These are phyloP conservation scores for Symbiodinium natans DNA, from an alignment of 73 alveolate genomes.

Conservation along the genomic window DNA sequence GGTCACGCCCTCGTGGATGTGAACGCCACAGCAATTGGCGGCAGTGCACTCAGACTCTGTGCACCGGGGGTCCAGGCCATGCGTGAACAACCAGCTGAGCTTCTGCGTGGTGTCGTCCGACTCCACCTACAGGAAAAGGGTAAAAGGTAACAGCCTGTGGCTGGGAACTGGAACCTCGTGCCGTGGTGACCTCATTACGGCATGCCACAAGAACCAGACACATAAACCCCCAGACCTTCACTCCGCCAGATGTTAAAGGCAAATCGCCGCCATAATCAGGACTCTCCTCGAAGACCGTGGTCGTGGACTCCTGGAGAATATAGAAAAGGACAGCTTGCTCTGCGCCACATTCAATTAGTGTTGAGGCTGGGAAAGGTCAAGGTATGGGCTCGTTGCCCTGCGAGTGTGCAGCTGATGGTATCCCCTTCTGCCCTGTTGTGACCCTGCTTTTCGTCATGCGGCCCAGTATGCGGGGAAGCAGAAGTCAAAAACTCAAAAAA, in stretches of 20 bases:
- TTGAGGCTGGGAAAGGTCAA: too few species aligned
- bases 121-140: not conserved
- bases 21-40: constrained; percentile 47
- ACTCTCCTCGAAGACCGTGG: not conserved
- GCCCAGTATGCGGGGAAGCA: too few species aligned
- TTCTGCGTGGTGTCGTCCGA: not conserved
- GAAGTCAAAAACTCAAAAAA: too few species aligned
- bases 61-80: not conserved
- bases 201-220: not conserved
- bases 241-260: not conserved
- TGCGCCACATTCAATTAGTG: too few species aligned
- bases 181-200: not conserved
- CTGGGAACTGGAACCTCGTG: too few species aligned
- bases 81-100: not conserved
- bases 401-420: too few species aligned
- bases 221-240: not conserved
- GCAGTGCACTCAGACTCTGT: not conserved
- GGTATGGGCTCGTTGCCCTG: too few species aligned
- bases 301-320: not conserved
- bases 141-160: too few species aligned
- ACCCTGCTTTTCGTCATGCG: too few species aligned
- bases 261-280: not conserved
- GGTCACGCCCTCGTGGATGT: constrained; percentile 46
- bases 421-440: too few species aligned
- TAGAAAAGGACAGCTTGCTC: too few species aligned